Base-by-base conservation (phyloP, 169 alveolate species). In the Eimeria acervulina region DNA sequence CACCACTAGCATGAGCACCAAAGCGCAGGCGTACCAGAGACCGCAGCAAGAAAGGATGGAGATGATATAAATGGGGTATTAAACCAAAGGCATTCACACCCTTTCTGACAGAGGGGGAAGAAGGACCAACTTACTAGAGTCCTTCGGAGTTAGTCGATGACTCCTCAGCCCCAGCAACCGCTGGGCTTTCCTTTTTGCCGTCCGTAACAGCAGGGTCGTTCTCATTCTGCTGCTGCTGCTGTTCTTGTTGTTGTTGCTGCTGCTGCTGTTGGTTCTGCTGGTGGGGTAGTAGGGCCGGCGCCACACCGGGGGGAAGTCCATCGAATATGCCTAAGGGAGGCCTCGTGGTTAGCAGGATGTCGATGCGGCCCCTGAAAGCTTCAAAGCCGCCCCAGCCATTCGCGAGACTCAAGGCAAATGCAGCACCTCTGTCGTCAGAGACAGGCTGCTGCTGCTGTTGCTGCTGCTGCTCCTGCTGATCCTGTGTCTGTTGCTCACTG, bases 261-360 rank as follows among this genome's bases (percentile, higher is more conserved):
- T 51, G 44, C 91, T 51, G 91, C 76, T 83, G 76, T 52, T n/a
- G 74, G 55, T 83, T n/a, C 91, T 83, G 70, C 74, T 83, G 91
- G 33, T 83, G 91, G 42, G 52, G 10, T 28, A 51, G 26, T 1
- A 13, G 76, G 42, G 70, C 33, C 0, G 74, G 91, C 12, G 76
- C 74, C 51, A 83, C 61, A 23, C 74, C 91, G 10, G 74, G 76
- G 74, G 91, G 91, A 26, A 83, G 91, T 52, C 91, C 91, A 17
- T 52, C 76, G 47, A 84, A 84, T 6, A 84, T 15, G 3, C 52
- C 55, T 19, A 47, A 13, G 7, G 51, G 76, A 55, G 92, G 76
- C 55, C 76, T 38, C 12, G 74, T 33, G 10, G 92, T 55, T 31
- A 84, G 55, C 44, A 52, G 19, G 92, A 84, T 47, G 55, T 55